Evolutionary conservation across 2,329 filamentous ascomycete species (phyloP).

Genomic region (Aspergillus fumigatus): DNA sequence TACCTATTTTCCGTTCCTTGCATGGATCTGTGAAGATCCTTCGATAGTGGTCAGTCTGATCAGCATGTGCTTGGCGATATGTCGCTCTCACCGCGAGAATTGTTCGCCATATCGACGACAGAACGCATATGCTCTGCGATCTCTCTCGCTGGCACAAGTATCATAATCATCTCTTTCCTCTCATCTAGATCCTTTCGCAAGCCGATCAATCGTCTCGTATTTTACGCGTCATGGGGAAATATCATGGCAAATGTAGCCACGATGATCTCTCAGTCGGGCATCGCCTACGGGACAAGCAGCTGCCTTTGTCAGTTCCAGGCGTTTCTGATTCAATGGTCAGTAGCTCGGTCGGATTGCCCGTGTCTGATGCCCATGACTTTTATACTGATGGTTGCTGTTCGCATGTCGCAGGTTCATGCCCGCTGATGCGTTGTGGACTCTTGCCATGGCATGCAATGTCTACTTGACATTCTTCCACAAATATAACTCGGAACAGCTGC

Average conservation of each 20-base stretch:
- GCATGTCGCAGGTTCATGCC: constrained; percentile 62
- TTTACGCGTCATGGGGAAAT: constrained; percentile 80
- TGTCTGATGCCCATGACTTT: constrained; percentile 4
- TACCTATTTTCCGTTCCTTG: not conserved
- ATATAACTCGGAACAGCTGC: constrained; percentile 61
- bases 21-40: not conserved
- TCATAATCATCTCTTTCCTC: constrained; percentile 69
- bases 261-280: constrained; percentile 62
- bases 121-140: constrained; percentile 67
- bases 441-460: constrained; percentile 80
- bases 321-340: constrained; percentile 78
- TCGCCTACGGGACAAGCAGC: constrained; percentile 46
- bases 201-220: constrained; percentile 80
- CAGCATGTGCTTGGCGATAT: constrained; percentile 18
- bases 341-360: constrained; percentile 3
- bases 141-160: constrained; percentile 65
- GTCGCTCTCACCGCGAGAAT: constrained; percentile 31
- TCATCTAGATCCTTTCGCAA: constrained; percentile 69
- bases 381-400: not conserved
- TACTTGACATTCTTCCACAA: constrained; percentile 75
- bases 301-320: constrained; percentile 71
- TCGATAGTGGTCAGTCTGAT: not conserved
- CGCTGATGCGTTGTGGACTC: constrained; percentile 70
- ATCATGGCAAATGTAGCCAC: constrained; percentile 73
- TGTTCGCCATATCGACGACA: constrained; percentile 55